Evolutionary conservation across 352 stramenopile genomes (phyloP), one percentile per base, ranked within the genome.

Genomic region (Phytophthora aleatoria): DNA sequence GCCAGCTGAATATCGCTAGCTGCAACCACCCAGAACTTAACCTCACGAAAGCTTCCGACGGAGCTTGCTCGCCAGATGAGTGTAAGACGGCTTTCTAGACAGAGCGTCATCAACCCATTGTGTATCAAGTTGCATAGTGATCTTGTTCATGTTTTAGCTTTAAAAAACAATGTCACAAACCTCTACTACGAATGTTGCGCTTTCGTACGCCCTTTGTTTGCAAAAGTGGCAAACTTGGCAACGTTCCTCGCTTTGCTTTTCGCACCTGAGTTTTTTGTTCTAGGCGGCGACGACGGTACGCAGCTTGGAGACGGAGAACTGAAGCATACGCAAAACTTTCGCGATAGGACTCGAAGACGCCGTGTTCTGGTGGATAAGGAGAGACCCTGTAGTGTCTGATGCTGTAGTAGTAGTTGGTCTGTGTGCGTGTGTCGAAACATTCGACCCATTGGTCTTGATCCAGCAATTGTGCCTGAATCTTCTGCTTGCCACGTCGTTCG

Each of bases 381-480:
- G 74, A 74, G 24, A 88, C 41, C 24, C 73, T 72, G 61, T 81
- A 85, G 65, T 86, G 69, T 50, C 67, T 61, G 31, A 90, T 59
- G 59, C 79, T 90, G 68, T 92, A 92, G 67, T 90, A 92, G 67
- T 78, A 90, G 8, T 52, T 68, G n/a, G 67, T 65, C 50, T 75
- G 61, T 20, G 77, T 78, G 47, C 57, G 62, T 6, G 48, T 45
- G 47, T 92, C 76, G 3, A 79, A 31, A 64, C 80, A 92, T 45
- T 92, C 74, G 44, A 92, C 64, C 83, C 83, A 92, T 50, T 87
- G 63, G 30, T 92, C 82, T 50, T 90, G 79, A 1, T 79, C 79
- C 3, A 90, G 67, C 12, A 87, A 66, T 47, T 77, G 42, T 0
- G 76, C 57, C 10, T 79, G 74, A 15, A 77, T 59, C 16, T 67